Conservation (phyloP, 768 basidiomycete genomes). For the Mycena albidolilacea region DNA sequence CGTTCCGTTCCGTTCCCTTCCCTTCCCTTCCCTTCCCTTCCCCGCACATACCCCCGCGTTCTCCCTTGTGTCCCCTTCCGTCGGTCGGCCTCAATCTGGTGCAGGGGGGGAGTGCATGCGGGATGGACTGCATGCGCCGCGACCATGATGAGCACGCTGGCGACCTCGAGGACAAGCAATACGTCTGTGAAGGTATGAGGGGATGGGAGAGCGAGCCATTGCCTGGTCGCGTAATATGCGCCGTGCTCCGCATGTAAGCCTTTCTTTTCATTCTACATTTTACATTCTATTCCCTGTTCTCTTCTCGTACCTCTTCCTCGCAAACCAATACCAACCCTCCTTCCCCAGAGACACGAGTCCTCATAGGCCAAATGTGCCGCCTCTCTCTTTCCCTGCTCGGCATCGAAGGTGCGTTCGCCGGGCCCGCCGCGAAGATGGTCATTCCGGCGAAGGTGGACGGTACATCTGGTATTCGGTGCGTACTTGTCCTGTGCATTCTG, state of each 20-base stretch:
- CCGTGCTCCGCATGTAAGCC: too few relatives aligned
- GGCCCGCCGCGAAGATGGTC: constrained; percentile 89
- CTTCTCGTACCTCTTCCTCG: background rate
- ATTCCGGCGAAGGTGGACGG: constrained; percentile 79
- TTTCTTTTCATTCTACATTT: too few relatives aligned
- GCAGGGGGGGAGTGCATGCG: too few relatives aligned
- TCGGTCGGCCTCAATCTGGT: constrained; percentile 66
- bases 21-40: constrained; percentile 38
- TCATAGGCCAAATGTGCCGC: constrained; percentile 95
- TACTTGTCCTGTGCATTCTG: too few relatives aligned
- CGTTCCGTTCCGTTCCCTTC: constrained; percentile 43
- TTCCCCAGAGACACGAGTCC: constrained; percentile 49
- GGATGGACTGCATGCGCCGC: too few relatives aligned
- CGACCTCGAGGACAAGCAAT: too few relatives aligned
- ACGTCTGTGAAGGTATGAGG: too few relatives aligned
- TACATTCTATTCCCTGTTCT: background rate
- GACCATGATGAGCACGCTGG: too few relatives aligned
- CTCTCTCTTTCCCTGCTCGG: constrained; percentile 94
- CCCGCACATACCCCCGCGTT: too few relatives aligned
- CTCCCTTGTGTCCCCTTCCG: constrained; percentile 58
- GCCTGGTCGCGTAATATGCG: too few relatives aligned
- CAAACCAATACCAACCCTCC: background rate
- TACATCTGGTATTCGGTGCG: too few relatives aligned
- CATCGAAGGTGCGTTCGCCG: constrained; percentile 94
- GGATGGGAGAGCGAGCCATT: too few relatives aligned